Conservation (phyloP, 2,329 filamentous ascomycete genomes). For the Aureobasidium sp. region DNA sequence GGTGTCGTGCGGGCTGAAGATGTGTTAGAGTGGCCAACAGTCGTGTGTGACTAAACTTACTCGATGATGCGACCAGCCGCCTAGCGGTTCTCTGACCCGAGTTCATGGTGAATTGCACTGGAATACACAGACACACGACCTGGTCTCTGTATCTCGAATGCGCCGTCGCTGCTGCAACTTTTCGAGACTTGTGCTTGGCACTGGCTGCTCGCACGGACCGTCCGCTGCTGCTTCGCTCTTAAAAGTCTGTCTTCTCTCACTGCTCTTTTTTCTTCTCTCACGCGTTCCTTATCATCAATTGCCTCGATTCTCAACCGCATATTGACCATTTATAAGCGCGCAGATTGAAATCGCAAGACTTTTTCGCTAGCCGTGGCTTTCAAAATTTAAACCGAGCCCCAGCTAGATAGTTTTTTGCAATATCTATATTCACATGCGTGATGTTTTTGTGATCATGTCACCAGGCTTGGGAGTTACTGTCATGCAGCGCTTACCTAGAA, state of each 20-base stretch:
- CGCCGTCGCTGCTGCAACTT: conserved; percentile 8
- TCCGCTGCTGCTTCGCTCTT: background rate
- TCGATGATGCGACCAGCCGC: conserved; percentile 35
- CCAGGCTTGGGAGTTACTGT: background rate
- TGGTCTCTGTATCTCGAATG: background rate
- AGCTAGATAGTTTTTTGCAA: conserved; percentile 75
- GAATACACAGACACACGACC: background rate
- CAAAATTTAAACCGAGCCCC: conserved; percentile 57
- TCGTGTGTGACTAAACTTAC: conserved; percentile 22
- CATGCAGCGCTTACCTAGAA: too few species aligned
- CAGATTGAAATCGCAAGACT: conserved; percentile 65
- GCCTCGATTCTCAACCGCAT: conserved; percentile 58
- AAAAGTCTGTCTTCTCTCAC: conserved; percentile 1
- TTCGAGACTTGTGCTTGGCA: conserved; percentile 8
- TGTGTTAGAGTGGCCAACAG: conserved; percentile 7
- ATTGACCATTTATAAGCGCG: conserved; percentile 85
- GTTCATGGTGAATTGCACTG: conserved; percentile 32
- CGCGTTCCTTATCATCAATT: conserved; percentile 91
- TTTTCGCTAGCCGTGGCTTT: conserved; percentile 98
- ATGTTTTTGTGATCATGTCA: background rate
- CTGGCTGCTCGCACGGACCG: background rate
- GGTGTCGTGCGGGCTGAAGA: conserved; percentile 26
- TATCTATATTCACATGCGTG: background rate
- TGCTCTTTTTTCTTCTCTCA: conserved; percentile 28
- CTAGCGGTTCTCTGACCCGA: conserved; percentile 38